phyloP scores from a whole-genome alignment of 164 flowering plant genomes.

The Nelumbo lutea region DNA sequence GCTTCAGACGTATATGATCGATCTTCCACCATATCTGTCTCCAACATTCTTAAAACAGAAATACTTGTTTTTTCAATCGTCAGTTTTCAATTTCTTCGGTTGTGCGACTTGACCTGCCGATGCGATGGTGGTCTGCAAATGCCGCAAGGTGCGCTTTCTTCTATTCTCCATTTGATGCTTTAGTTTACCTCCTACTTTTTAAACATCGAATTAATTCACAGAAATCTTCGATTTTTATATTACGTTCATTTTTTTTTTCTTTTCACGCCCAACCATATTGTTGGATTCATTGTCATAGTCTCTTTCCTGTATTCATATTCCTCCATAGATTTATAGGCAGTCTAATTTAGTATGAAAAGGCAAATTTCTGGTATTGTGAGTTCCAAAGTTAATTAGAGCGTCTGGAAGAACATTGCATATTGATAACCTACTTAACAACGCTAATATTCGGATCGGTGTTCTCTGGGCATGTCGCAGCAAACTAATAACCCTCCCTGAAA shows the following conservation, averaged over 20 bases:
- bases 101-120: slow-evolving; percentile 8
- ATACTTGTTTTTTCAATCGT: too few species aligned
- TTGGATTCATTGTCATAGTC: too few species aligned
- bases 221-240: too few species aligned
- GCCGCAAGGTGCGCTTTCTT: slow-evolving; percentile 59
- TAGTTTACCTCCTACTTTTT: background rate
- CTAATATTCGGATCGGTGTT: background rate
- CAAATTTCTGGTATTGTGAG: background rate
- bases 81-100: background rate
- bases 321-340: too few species aligned
- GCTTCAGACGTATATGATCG: too few species aligned
- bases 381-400: background rate
- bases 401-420: background rate
- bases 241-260: too few species aligned
- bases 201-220: background rate
- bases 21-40: too few species aligned
- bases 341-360: too few species aligned
- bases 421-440: background rate
- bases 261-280: too few species aligned
- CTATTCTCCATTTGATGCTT: background rate
- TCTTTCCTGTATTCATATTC: too few species aligned
- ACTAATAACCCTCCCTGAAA: background rate
- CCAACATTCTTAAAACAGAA: too few species aligned
- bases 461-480: background rate
- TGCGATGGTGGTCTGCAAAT: slow-evolving; percentile 68